These are phyloP conservation scores for Colletotrichum phormii DNA, from an alignment of 2,329 filamentous ascomycete species.

Conservation along the genomic window DNA sequence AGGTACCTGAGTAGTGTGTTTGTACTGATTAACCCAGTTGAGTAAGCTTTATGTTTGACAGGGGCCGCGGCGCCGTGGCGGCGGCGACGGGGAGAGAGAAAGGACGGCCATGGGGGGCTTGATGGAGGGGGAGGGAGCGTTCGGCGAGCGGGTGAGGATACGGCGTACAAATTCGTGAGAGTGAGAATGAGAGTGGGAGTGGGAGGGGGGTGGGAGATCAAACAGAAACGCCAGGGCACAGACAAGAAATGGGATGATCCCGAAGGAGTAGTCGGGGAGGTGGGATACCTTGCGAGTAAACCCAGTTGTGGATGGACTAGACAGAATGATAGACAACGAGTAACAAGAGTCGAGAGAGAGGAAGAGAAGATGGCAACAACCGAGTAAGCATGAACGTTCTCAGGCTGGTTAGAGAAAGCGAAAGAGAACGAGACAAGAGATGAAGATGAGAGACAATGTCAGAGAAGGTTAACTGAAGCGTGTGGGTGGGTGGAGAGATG, in stretches of 20 bases:
- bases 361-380: not conserved
- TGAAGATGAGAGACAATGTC: conserved; percentile 27
- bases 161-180: not conserved
- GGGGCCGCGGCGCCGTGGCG: conserved; percentile 29
- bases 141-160: conserved; percentile 17
- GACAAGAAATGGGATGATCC: conserved; percentile 28
- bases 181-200: not conserved
- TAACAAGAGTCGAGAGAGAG: not conserved
- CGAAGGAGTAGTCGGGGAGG: conserved; percentile 11
- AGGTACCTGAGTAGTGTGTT: conserved; percentile 30
- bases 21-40: conserved; percentile 25
- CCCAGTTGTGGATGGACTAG: not conserved
- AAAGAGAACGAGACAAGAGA: conserved; percentile 24
- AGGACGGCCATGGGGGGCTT: conserved; percentile 24
- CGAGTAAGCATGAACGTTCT: conserved; percentile 1
- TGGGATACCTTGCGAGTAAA: conserved; percentile 1
- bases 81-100: conserved; percentile 25
- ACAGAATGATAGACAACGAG: not conserved
- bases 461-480: conserved; percentile 28
- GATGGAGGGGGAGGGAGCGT: conserved; percentile 15
- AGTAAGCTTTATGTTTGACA: conserved; percentile 35
- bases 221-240: conserved; percentile 26
- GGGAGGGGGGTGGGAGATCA: conserved; percentile 8
- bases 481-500: conserved; percentile 20
- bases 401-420: conserved; percentile 26